phyloP scores from a whole-genome alignment of 495 filamentous ascomycete genomes.

The Hyaloscypha variabilis region DNA sequence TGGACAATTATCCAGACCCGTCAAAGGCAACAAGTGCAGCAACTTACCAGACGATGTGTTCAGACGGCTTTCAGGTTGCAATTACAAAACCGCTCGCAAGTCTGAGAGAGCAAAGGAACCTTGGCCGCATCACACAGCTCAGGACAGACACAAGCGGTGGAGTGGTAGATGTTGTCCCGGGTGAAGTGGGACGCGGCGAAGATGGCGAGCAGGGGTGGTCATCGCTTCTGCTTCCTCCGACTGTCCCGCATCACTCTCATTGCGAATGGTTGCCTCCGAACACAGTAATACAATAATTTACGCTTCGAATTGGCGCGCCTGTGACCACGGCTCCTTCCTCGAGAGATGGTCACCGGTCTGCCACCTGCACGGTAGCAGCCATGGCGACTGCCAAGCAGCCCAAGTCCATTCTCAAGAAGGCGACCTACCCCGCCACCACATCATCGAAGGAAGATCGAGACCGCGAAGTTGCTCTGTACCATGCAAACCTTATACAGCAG shows the following conservation, averaged over 20 bases:
- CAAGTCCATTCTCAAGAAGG: conserved; percentile 38
- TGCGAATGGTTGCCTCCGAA: neutral
- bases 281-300: neutral
- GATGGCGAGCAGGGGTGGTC: conserved; percentile 13
- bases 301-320: neutral
- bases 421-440: conserved; percentile 28
- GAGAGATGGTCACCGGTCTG: neutral
- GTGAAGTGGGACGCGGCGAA: conserved; percentile 4
- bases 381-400: conserved; percentile 28
- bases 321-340: neutral
- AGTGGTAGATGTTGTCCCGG: conserved; percentile 20
- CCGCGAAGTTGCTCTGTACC: conserved; percentile 65
- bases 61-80: conserved; percentile 1
- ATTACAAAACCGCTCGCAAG: conserved; percentile 7
- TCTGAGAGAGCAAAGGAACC: neutral
- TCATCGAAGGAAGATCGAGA: conserved; percentile 43
- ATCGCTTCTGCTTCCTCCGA: conserved; percentile 12
- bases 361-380: conserved; percentile 9
- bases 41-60: conserved; percentile 23
- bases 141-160: conserved; percentile 23
- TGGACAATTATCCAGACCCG: conserved; percentile 17
- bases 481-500: conserved; percentile 77
- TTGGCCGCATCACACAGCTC: conserved; percentile 5
- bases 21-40: conserved; percentile 4
- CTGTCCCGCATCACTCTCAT: conserved; percentile 8